These are phyloP conservation scores for Hyparrhenia diplandra DNA, from an alignment of 176 grass and related monocot genomes.

Conservation along the genomic window DNA sequence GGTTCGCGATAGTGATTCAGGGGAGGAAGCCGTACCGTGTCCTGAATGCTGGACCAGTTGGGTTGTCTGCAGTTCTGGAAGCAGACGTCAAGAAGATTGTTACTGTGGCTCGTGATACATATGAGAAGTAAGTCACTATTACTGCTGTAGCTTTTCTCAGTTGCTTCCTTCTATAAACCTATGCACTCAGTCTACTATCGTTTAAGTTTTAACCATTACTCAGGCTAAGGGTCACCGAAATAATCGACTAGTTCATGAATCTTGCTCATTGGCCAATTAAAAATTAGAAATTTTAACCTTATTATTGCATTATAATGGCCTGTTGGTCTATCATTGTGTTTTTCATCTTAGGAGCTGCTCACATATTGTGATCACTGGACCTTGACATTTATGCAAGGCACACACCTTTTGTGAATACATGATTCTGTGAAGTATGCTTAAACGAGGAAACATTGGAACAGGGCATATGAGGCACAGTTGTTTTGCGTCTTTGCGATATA, in stretches of 20 bases:
- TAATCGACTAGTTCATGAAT: neutral
- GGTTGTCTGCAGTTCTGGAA: constrained; percentile 72
- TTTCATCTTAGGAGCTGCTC: too few species aligned
- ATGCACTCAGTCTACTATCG: too few species aligned
- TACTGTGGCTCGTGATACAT: constrained; percentile 53
- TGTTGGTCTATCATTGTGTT: too few species aligned
- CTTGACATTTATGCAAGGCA: neutral
- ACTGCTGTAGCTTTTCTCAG: neutral
- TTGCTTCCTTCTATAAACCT: neutral
- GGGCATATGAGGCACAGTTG: neutral
- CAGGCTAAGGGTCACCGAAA: neutral
- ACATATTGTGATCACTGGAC: neutral
- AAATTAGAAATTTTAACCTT: constrained; percentile 7
- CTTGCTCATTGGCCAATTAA: neutral
- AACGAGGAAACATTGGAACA: neutral
- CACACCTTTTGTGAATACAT: neutral
- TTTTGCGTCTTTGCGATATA: neutral
- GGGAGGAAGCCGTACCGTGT: constrained; percentile 54
- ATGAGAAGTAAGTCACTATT: constrained; percentile 63
- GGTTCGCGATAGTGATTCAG: constrained; percentile 47
- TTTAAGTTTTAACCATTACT: too few species aligned
- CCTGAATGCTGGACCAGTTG: constrained; percentile 30
- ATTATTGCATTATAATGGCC: neutral
- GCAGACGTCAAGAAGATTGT: constrained; percentile 76
- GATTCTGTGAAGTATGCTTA: neutral